Percentiles rank a stretch among this genome's conserved stretches.
These are phyloP conservation scores for Tylopilus felleus DNA, from an alignment of 768 basidiomycete species.

Conservation along the genomic window DNA sequence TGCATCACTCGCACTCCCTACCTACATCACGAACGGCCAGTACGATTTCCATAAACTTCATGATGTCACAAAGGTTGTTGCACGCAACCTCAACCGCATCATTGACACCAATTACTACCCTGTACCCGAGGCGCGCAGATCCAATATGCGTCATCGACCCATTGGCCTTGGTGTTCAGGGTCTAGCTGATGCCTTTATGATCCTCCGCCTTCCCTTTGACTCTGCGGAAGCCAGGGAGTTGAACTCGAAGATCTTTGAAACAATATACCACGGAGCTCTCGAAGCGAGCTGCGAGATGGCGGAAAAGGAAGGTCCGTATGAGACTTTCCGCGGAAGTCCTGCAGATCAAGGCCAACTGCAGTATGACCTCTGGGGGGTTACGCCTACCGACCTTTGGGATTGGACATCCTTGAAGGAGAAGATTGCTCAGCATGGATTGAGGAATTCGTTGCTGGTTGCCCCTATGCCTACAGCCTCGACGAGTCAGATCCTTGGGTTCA, in stretches of 20 bases:
- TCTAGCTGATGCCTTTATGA: slow-evolving; percentile 98
- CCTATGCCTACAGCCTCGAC: slow-evolving; percentile 99
- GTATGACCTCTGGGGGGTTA: slow-evolving; percentile 94
- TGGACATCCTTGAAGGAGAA: slow-evolving; percentile 86
- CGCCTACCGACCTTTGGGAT: slow-evolving; percentile 90
- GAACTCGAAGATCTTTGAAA: slow-evolving; percentile 97
- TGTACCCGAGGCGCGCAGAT: slow-evolving; percentile 82
- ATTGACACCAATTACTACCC: slow-evolving; percentile 97
- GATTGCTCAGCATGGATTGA: slow-evolving; percentile 73
- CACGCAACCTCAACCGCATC: slow-evolving; percentile 89
- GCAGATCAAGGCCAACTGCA: slow-evolving; percentile 84
- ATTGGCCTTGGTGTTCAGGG: slow-evolving; percentile 98
- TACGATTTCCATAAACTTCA: slow-evolving; percentile 97
- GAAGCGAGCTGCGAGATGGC: slow-evolving; percentile 92
- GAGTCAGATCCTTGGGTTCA: slow-evolving; percentile 96
- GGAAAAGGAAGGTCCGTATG: slow-evolving; percentile 73
- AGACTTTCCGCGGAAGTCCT: slow-evolving; percentile 90
- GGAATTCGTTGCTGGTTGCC: slow-evolving; percentile 87
- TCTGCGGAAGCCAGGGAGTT: slow-evolving; percentile 80
- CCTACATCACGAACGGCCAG: slow-evolving; percentile 75
- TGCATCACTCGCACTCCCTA: slow-evolving; percentile 92
- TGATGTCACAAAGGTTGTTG: slow-evolving; percentile 89
- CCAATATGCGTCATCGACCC: slow-evolving; percentile 96
- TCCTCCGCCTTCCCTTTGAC: slow-evolving; percentile 93
- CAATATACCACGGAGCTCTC: slow-evolving; percentile 93